Percentiles rank a stretch among this genome's conserved stretches.
phyloP scores from a whole-genome alignment of 352 stramenopile genomes.

The Discostella stelligera region DNA sequence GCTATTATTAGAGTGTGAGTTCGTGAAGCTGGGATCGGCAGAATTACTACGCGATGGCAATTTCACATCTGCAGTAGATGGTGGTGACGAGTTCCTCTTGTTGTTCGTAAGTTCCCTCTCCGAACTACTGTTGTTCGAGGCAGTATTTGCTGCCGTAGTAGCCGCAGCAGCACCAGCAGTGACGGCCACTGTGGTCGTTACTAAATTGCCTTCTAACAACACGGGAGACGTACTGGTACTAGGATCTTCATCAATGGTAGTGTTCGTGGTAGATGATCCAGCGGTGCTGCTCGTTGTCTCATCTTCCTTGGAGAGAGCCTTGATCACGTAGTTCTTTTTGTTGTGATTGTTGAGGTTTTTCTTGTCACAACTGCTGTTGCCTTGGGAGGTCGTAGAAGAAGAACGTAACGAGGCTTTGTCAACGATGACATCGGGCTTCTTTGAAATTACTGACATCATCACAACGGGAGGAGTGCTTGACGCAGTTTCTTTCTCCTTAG shows the following conservation, averaged over 20 bases:
- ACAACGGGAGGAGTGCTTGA: neutral
- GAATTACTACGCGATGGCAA: neutral
- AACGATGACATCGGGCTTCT: neutral
- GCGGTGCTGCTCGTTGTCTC: constrained; percentile 38
- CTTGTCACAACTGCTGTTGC: neutral
- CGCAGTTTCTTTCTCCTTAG: neutral
- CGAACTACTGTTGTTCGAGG: neutral
- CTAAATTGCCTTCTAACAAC: constrained; percentile 6
- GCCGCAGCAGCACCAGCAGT: neutral
- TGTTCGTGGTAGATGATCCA: constrained; percentile 38
- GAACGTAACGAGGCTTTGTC: neutral
- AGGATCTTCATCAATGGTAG: constrained; percentile 21
- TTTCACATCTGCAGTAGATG: neutral
- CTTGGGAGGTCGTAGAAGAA: neutral
- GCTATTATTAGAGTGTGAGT: neutral
- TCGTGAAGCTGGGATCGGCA: neutral
- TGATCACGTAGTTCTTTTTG: neutral
- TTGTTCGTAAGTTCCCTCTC: neutral
- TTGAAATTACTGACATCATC: neutral
- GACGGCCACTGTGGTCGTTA: neutral
- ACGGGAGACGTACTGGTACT: neutral
- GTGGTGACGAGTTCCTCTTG: neutral
- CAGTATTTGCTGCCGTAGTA: neutral
- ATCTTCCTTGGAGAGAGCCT: constrained; percentile 17
- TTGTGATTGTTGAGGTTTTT: constrained; percentile 12